Base-by-base conservation (phyloP, 306 rosid species). In the Cicer cuneatum region DNA sequence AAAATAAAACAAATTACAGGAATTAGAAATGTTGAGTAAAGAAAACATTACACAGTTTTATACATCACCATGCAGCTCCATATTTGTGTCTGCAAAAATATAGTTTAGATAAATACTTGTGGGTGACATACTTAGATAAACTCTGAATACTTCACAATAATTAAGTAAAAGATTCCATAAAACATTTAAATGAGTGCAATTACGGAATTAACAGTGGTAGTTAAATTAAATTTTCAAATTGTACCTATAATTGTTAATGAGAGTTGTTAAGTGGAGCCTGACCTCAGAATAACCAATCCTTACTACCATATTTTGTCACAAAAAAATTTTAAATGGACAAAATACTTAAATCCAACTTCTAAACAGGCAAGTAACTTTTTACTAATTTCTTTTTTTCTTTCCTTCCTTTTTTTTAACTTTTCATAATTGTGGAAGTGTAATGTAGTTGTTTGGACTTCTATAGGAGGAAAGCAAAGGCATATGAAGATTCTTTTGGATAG, bases 21-120 rank as follows among this genome's bases (percentile, higher is more conserved):
- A 57, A 74, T 67, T 58, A 75, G 79, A 72, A 73, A 59, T 69
- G 42, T 59, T 59, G 53, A 57, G 45, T 43, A 56, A 14, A 41
- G 72, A 60, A 49, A 81, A 74, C 62, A 69, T 52, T 45, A 66
- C 53, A 51, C 29, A 48, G 13, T 56, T 73, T 29, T 21, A 19
- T 45, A 38, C 47, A 70, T 46, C 46, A 43, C 24, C 33, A 66
- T 8, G 21, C 37, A 49, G 46, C 48, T 24, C n/a, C 47, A 12
- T 13, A 65, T 41, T 38, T 46, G 62, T 35, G 9, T 24, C 42
- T 40, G 54, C 72, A 48, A 68, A 39, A 38, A 15, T 45, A 39
- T 41, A 43, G 43, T 41, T 14, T 16, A 69, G 47, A 43, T 29
- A 66, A 57, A 62, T 38, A 47, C 21, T 74, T 15, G 6, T 61